phyloP scores from a whole-genome alignment of 129 eudicot species.

The Helichrysum umbraculigerum region DNA sequence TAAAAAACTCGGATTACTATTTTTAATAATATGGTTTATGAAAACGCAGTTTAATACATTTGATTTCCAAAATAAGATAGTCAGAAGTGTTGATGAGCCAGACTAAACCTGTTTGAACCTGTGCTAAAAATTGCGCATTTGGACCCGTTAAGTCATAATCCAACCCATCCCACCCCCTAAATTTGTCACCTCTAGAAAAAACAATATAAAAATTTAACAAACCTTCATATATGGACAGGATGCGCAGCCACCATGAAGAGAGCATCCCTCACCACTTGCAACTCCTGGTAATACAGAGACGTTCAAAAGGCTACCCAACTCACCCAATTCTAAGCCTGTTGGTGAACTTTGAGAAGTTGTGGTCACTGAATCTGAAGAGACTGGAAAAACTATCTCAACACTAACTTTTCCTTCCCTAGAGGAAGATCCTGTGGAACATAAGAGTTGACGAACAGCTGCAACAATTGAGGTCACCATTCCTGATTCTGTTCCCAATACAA shows the following conservation, averaged over 20 bases:
- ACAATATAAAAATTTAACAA: background rate
- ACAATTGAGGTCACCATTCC: conserved; percentile 99
- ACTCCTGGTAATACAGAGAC: conserved; percentile 88
- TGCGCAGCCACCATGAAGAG: conserved; percentile 99
- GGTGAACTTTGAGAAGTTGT: conserved; percentile 50
- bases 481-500: conserved; percentile 92
- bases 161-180: background rate
- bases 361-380: conserved; percentile 82
- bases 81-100: no score
- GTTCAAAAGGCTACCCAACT: conserved; percentile 33
- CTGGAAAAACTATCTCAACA: conserved; percentile 94
- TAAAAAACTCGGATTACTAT: no score
- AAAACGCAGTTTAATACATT: no score
- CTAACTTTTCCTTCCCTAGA: conserved; percentile 49
- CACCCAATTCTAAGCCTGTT: conserved; percentile 16
- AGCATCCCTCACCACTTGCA: conserved; percentile 94
- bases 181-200: background rate
- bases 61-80: no score
- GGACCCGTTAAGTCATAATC: background rate
- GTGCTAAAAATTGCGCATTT: background rate
- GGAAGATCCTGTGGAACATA: conserved; percentile 47
- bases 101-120: background rate
- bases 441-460: conserved; percentile 60
- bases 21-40: no score
- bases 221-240: conserved; percentile 99